These are phyloP conservation scores for Candida xyloterini DNA, from an alignment of 805 yeast species.

Conservation along the genomic window DNA sequence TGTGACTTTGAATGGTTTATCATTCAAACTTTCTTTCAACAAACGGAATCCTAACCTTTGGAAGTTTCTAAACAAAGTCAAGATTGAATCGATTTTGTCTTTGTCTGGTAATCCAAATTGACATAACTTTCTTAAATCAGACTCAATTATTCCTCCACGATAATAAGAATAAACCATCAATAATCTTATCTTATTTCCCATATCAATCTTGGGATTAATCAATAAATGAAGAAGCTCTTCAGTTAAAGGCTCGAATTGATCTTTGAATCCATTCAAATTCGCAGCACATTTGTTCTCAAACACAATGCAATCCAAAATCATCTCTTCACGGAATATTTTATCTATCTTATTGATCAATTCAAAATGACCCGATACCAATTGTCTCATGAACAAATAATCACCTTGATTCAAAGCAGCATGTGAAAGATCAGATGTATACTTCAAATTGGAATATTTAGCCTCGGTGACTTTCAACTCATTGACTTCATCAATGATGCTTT, in stretches of 20 bases:
- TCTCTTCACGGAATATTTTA: slow-evolving; percentile 47
- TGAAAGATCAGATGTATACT: slow-evolving; percentile 27
- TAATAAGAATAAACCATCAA: slow-evolving; percentile 72
- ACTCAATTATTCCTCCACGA: slow-evolving; percentile 75
- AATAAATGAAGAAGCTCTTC: slow-evolving; percentile 59
- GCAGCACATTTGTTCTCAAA: slow-evolving; percentile 82
- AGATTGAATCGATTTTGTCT: slow-evolving; percentile 32
- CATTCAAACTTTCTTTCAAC: slow-evolving; percentile 37
- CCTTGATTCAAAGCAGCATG: slow-evolving; percentile 30
- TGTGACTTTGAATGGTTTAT: slow-evolving; percentile 44
- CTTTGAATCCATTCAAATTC: slow-evolving; percentile 62
- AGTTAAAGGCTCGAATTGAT: slow-evolving; percentile 49
- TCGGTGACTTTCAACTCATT: slow-evolving; percentile 25
- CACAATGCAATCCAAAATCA: slow-evolving; percentile 58
- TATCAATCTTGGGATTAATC: slow-evolving; percentile 44
- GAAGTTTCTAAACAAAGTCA: slow-evolving; percentile 57
- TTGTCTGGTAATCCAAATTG: slow-evolving; percentile 43
- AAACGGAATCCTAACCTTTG: slow-evolving; percentile 36
- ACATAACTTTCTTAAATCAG: slow-evolving; percentile 69
- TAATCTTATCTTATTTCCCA: slow-evolving; percentile 70
- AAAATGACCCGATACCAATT: slow-evolving; percentile 30
- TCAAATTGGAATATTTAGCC: slow-evolving; percentile 23
- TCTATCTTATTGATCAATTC: slow-evolving; percentile 51
- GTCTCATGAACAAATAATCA: slow-evolving; percentile 23
- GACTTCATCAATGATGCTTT: slow-evolving; percentile 21